These are phyloP conservation scores for Neoboletus magnificus DNA, from an alignment of 768 basidiomycete species.

Conservation along the genomic window DNA sequence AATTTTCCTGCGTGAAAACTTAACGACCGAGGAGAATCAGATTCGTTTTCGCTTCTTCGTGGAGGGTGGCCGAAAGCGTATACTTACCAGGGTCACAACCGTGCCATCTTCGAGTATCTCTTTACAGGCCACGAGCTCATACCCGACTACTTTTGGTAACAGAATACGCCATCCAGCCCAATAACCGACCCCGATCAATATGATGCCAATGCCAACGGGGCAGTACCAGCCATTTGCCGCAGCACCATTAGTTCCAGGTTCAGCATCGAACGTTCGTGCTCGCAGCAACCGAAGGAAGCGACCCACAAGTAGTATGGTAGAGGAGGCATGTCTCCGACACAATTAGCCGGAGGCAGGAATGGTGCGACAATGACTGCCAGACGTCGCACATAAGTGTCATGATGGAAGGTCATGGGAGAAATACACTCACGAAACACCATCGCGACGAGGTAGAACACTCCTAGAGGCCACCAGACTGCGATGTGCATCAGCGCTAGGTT, in stretches of 20 bases:
- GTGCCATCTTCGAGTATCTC: constrained; percentile 50
- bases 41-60: no score
- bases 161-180: constrained; percentile 55
- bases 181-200: constrained; percentile 46
- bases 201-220: constrained; percentile 49
- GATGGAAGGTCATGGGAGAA: background rate
- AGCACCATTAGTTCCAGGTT: background rate
- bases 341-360: constrained; percentile 51
- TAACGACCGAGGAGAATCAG: background rate
- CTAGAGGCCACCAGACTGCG: constrained; percentile 51
- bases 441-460: constrained; percentile 50
- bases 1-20: constrained; percentile 13
- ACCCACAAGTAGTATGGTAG: constrained; percentile 55
- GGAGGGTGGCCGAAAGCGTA: constrained; percentile 10
- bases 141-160: constrained; percentile 47
- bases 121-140: constrained; percentile 47
- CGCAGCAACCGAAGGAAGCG: constrained; percentile 27
- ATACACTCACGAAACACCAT: constrained; percentile 46
- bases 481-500: background rate
- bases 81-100: constrained; percentile 46
- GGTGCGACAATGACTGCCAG: constrained; percentile 50
- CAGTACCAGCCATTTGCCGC: constrained; percentile 40
- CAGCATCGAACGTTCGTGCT: constrained; percentile 15
- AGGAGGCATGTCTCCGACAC: constrained; percentile 58
- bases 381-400: background rate